Evolutionary conservation across 441 rosid genomes (phyloP).

Genomic region (Daphne laureola): DNA sequence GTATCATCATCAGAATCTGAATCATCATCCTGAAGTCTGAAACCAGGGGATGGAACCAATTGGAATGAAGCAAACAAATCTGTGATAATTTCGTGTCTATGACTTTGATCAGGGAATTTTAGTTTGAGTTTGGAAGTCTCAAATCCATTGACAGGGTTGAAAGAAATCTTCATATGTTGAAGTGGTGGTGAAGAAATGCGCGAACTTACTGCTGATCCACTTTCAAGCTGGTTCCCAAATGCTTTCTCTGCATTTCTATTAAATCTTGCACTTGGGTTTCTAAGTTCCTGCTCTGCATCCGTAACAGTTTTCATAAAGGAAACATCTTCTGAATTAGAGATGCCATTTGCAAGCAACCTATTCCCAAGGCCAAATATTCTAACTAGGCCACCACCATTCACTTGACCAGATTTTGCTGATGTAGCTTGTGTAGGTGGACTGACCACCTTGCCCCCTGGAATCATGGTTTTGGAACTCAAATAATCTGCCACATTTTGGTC

Average conservation of each 20-base stretch:
- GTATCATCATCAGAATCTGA: constrained; percentile 77
- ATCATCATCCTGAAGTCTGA: constrained; percentile 24
- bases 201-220: constrained; percentile 33
- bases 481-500: constrained; percentile 22
- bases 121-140: constrained; percentile 63
- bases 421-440: constrained; percentile 24
- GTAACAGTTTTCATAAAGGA: constrained; percentile 25
- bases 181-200: constrained; percentile 77
- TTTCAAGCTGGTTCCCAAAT: constrained; percentile 28
- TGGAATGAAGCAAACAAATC: constrained; percentile 74
- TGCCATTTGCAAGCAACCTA: constrained; percentile 52
- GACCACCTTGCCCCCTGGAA: constrained; percentile 27
- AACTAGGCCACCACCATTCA: constrained; percentile 30
- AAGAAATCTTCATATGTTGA: constrained; percentile 85
- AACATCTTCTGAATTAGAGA: constrained; percentile 35
- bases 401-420: constrained; percentile 27
- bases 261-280: constrained; percentile 17
- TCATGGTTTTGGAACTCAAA: constrained; percentile 14
- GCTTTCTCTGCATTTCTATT: constrained; percentile 18
- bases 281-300: constrained; percentile 30
- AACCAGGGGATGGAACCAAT: constrained; percentile 64
- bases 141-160: constrained; percentile 56
- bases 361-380: constrained; percentile 57
- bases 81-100: constrained; percentile 26
- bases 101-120: constrained; percentile 50